Base-by-base conservation (phyloP, 805 yeast species). In the Saccharomycopsis sp. region DNA sequence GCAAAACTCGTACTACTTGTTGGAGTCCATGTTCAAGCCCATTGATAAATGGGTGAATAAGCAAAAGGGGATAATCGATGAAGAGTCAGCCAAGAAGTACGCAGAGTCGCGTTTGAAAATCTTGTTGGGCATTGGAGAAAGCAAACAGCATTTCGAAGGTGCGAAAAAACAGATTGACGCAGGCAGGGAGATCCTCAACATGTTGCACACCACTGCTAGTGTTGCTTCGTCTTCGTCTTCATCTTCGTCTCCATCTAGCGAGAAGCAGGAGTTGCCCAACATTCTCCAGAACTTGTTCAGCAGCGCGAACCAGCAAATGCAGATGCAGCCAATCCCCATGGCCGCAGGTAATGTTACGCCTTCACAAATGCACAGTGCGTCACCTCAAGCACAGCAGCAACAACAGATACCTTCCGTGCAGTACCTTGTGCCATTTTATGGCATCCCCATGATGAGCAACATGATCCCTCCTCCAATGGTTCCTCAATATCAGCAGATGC, bases 131-230 rank as follows among this genome's bases (percentile, higher is more conserved):
- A 64, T 82, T 32, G 68, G 69, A 30, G 57, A 52, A 43, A 51
- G 58, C 41, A 48, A 60, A 45, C 45, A 54, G 30, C 54, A 56
- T 21, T 53, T 52, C 26, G 38, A 42, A 22, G 52, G 48, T 13
- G 42, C 45, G 4, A 52, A 45, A 48, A 51, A 39, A 38, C 57
- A 41, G 43, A 56, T 58, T 21, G 89, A 81, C 58, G 86, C 87
- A 1, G 92, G 92, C 25, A 77, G 89, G 65, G 89, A 80, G 39
- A 58, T 82, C 43, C 67, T 82, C 52, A 73, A 79, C 47, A 68
- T 80, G 56, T 64, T 82, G n/a, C n/a, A n/a, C n/a, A n/a, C n/a
- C n/a, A n/a, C n/a, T n/a, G n/a, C n/a, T n/a, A n/a, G n/a, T n/a
- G n/a, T n/a, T n/a, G n/a, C n/a, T n/a, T n/a, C n/a, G n/a, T n/a